Evolutionary conservation across 1,284 basidiomycete species (phyloP).

Genomic region (Microbotryum saponariae): DNA sequence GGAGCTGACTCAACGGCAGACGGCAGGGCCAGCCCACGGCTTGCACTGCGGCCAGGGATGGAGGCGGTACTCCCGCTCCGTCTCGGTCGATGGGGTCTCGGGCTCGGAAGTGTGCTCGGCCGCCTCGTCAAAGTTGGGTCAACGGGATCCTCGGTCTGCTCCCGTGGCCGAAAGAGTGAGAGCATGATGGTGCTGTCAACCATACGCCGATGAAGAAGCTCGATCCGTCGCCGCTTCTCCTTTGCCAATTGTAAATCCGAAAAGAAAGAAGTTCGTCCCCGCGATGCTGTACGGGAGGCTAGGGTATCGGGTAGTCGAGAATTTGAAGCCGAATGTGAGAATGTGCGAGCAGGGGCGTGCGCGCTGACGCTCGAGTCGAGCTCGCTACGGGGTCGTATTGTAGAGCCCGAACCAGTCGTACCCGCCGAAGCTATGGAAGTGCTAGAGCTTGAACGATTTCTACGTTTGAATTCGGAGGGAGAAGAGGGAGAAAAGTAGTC

Average conservation of each 20-base stretch:
- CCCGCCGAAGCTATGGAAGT: slow-evolving; percentile 16
- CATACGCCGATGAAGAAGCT: slow-evolving; percentile 59
- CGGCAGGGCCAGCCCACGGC: not conserved
- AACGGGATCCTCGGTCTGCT: slow-evolving; percentile 5
- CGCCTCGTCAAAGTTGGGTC: slow-evolving; percentile 1
- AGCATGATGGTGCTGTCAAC: slow-evolving; percentile 70
- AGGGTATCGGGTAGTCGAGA: slow-evolving; percentile 10
- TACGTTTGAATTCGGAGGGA: not conserved
- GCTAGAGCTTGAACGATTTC: slow-evolving; percentile 18
- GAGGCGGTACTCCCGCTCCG: too few relatives aligned
- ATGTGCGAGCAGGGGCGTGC: slow-evolving; percentile 12
- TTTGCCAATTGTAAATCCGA: slow-evolving; percentile 36
- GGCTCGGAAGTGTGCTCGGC: slow-evolving; percentile 1
- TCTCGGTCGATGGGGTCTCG: not conserved
- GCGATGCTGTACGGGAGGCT: slow-evolving; percentile 6
- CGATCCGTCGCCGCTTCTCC: slow-evolving; percentile 60
- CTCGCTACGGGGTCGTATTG: slow-evolving; percentile 48
- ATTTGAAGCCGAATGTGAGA: slow-evolving; percentile 18
- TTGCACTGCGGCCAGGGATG: too few relatives aligned
- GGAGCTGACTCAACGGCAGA: not conserved
- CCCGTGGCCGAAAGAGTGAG: slow-evolving; percentile 2
- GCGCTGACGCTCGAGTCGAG: slow-evolving; percentile 20
- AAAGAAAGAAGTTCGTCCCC: slow-evolving; percentile 22
- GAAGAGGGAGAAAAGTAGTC: not conserved
- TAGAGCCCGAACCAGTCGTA: slow-evolving; percentile 21